Evolutionary conservation across 805 yeast genomes (phyloP).

Genomic region (Candida ficus): DNA sequence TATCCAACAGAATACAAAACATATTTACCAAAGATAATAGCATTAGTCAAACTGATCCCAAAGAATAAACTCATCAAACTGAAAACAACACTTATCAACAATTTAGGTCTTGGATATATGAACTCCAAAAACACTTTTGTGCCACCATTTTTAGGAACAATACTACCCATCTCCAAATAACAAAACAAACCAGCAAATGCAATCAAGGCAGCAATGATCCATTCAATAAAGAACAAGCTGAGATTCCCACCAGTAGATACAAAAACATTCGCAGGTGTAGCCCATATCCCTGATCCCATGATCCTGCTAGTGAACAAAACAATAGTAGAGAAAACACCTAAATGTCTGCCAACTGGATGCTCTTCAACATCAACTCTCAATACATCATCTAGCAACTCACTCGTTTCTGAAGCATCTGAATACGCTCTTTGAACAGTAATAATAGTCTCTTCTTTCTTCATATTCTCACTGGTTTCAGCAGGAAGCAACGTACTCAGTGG

Average conservation of each 20-base stretch:
- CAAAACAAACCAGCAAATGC: conserved; percentile 65
- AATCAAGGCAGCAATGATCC: conserved; percentile 57
- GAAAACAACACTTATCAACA: conserved; percentile 47
- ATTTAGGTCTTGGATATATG: conserved; percentile 55
- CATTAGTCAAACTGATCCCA: conserved; percentile 50
- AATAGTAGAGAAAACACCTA: conserved; percentile 64
- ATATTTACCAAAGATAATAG: conserved; percentile 61
- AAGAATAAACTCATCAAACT: conserved; percentile 45
- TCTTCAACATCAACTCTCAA: conserved; percentile 18
- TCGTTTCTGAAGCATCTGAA: conserved; percentile 17
- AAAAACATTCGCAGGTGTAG: conserved; percentile 63
- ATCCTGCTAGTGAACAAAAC: conserved; percentile 63
- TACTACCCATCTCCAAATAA: conserved; percentile 64
- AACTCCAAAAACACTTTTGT: conserved; percentile 67
- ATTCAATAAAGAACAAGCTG: conserved; percentile 50
- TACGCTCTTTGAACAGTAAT: conserved; percentile 15
- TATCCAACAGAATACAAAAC: conserved; percentile 39
- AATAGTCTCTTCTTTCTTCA: conserved; percentile 10
- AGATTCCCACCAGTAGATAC: conserved; percentile 65
- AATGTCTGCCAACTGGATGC: conserved; percentile 66
- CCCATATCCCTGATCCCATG: conserved; percentile 75
- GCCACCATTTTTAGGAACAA: conserved; percentile 73
- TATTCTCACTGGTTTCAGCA: no score
- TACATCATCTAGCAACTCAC: background rate
- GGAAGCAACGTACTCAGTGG: no score